phyloP scores from a whole-genome alignment of 257 asterid genomes.

The Gentiana dahurica region DNA sequence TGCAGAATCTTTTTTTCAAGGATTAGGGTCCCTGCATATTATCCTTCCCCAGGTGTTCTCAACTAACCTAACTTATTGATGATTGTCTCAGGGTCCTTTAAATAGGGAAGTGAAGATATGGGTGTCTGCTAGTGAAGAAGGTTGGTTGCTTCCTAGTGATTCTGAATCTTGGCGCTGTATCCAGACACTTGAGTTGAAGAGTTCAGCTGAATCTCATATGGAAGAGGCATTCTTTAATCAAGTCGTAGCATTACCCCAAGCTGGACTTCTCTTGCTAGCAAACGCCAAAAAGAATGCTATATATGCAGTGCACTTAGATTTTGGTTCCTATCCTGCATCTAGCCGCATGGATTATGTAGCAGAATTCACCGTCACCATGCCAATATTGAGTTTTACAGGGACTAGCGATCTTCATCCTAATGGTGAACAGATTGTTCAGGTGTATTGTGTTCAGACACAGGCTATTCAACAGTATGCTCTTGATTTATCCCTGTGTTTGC shows the following conservation, averaged over 20 bases:
- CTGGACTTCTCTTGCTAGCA: slow-evolving; percentile 70
- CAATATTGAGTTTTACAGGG: slow-evolving; percentile 94
- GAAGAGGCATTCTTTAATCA: slow-evolving; percentile 96
- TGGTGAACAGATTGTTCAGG: slow-evolving; percentile 87
- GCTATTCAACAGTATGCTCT: slow-evolving; percentile 98
- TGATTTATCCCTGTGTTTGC: slow-evolving; percentile 86
- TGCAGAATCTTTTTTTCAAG: no score
- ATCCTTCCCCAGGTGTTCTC: no score
- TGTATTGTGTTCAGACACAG: slow-evolving; percentile 94
- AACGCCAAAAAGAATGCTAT: slow-evolving; percentile 93
- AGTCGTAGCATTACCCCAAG: slow-evolving; percentile 83
- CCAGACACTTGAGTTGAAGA: slow-evolving; percentile 70
- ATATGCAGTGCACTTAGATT: slow-evolving; percentile 92
- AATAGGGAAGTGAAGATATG: slow-evolving; percentile 85
- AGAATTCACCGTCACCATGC: slow-evolving; percentile 93
- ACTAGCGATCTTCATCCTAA: slow-evolving; percentile 68
- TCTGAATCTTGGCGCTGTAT: slow-evolving; percentile 88
- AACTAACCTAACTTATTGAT: slow-evolving; percentile 2
- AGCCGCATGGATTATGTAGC: slow-evolving; percentile 82
- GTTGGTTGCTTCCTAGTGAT: slow-evolving; percentile 93
- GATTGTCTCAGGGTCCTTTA: slow-evolving; percentile 63
- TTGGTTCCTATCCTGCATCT: slow-evolving; percentile 74
- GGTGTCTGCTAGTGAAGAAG: slow-evolving; percentile 93
- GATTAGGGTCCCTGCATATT: no score
- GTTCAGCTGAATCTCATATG: slow-evolving; percentile 46